Base-by-base conservation (phyloP, 306 rosid genomes). In the Phaseolus lunatus region DNA sequence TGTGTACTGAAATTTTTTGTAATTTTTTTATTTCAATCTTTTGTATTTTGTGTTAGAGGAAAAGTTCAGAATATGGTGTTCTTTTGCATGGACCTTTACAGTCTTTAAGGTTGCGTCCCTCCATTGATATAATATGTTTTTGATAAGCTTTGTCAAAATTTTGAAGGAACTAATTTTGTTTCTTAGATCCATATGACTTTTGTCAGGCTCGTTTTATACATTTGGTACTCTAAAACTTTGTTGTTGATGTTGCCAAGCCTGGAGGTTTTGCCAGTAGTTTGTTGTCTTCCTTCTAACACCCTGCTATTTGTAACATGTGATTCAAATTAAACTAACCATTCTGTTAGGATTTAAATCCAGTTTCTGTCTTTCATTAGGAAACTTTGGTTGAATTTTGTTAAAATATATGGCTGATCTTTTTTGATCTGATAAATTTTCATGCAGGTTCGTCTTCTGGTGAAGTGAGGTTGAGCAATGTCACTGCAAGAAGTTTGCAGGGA, bases 401-500 rank as follows among this genome's bases (percentile, higher is more conserved):
- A 48, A 58, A 24, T 44, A 4, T 7, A 50, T 20, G 66, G 43
- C 24, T 75, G 59, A 65, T 78, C 24, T 70, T 77, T 73, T 70
- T 77, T 73, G 49, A 57, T 70, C 52, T 65, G 31, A 53, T 10
- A 47, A 47, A 64, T 74, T 75, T 76, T 70, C 82, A 19, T 68
- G 56, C 87, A 86, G 82, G 79, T 82, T 79, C 88, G 48, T 85
- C 90, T 73, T 84, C 67, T 67, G 84, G 77, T 63, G 88, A 87
- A 78, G 63, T 82, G 44, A 84, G 83, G 81, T 84, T 57, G 39
- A 49, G 73, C 24, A 75, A 54, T 78, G 37, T 82, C 59, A 48
- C 82, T 35, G 58, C 69, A 27, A 70, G 52, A 78, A 73, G 76
- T 65, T 84, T 82, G 35, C 85, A 66, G 52, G 85, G 78, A 58